These are phyloP conservation scores for Clitocybe nebularis DNA, from an alignment of 1,284 basidiomycete genomes.

Conservation along the genomic window DNA sequence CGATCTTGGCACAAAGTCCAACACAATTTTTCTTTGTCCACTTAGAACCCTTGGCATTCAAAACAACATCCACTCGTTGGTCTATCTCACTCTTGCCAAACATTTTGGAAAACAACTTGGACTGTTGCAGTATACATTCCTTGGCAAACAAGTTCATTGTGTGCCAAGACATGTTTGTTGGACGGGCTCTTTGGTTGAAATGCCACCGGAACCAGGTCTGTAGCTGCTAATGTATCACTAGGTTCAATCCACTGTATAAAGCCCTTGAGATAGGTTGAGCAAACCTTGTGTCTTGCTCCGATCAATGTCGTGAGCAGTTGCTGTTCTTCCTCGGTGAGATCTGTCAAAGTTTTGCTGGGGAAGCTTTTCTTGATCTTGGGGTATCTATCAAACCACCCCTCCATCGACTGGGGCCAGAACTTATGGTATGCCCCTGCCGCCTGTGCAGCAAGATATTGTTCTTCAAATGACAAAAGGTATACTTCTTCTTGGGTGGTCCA, in stretches of 20 bases:
- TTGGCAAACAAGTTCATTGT: neutral
- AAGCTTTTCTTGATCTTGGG: neutral
- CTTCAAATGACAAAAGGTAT: neutral
- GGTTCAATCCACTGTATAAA: slow-evolving; percentile 1
- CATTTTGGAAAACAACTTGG: neutral
- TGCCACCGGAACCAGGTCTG: slow-evolving; percentile 1
- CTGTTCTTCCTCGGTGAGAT: neutral
- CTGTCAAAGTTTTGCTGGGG: neutral
- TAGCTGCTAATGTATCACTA: neutral
- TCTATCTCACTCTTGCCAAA: neutral
- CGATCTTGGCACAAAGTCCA: neutral
- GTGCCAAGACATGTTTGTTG: neutral
- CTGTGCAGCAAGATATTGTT: neutral
- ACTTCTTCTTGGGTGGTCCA: neutral
- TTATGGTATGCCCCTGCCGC: neutral
- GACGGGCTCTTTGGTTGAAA: neutral
- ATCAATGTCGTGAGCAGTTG: neutral
- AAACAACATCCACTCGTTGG: neutral
- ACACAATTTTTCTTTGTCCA: neutral
- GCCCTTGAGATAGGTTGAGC: neutral
- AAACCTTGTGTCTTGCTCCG: neutral
- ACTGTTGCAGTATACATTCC: neutral
- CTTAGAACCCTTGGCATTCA: neutral
- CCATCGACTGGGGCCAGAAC: neutral
- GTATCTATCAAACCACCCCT: slow-evolving; percentile 1